These are phyloP conservation scores for Cutaneotrichosporon sp. DNA, from an alignment of 1,284 basidiomycete species.

Conservation along the genomic window DNA sequence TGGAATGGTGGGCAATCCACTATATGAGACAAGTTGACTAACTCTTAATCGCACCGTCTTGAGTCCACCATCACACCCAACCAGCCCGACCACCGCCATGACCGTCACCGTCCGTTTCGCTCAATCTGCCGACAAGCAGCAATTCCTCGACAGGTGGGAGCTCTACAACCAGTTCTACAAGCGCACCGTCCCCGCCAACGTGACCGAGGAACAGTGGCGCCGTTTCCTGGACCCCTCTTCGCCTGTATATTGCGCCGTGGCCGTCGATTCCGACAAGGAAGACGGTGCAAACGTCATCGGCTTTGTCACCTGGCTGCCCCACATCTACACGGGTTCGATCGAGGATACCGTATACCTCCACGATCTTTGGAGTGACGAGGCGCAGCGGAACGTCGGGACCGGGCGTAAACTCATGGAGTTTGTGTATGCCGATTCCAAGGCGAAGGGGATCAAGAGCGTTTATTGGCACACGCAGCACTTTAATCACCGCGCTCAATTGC, in stretches of 20 bases:
- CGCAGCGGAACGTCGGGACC: conserved; percentile 20
- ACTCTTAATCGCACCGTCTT: too few species aligned
- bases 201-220: conserved; percentile 16
- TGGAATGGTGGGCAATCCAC: neutral
- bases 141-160: conserved; percentile 20
- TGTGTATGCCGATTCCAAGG: conserved; percentile 15
- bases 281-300: conserved; percentile 16
- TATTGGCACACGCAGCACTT: conserved; percentile 31
- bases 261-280: conserved; percentile 13
- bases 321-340: conserved; percentile 18
- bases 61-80: neutral
- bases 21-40: too few species aligned
- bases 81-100: neutral
- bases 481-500: conserved; percentile 29
- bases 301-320: conserved; percentile 26
- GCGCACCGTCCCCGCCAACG: conserved; percentile 20
- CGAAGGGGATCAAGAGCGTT: conserved; percentile 16
- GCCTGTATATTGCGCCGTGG: conserved; percentile 24
- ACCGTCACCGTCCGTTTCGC: conserved; percentile 21
- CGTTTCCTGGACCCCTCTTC: conserved; percentile 24
- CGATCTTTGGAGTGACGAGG: conserved; percentile 25
- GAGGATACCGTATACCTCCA: conserved; percentile 25
- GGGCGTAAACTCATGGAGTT: conserved; percentile 24
- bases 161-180: conserved; percentile 29
- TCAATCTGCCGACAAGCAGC: conserved; percentile 17